Conservation (phyloP, 2,329 filamentous ascomycete species). For the Knufia fluminis region DNA sequence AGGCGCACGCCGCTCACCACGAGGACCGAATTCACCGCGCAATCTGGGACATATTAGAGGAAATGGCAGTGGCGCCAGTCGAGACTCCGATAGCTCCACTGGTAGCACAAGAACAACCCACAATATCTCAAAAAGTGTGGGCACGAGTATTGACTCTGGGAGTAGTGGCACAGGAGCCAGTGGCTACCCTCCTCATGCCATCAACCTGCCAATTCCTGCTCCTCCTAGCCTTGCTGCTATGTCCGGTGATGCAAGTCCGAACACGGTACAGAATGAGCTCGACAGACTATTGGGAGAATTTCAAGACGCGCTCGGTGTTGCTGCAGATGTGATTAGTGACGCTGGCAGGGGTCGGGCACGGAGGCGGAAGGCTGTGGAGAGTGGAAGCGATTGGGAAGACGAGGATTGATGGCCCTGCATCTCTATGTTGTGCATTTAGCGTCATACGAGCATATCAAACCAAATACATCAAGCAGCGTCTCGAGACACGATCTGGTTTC, state of each 20-base stretch:
- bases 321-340: constrained; percentile 27
- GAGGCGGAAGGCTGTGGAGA: constrained; percentile 5
- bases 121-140: constrained; percentile 9
- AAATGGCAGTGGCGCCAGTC: constrained; percentile 6
- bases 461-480: too few relatives aligned
- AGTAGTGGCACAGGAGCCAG: background rate
- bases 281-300: constrained; percentile 34
- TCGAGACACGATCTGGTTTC: too few relatives aligned
- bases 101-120: constrained; percentile 4
- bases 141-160: constrained; percentile 4
- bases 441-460: too few relatives aligned
- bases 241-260: constrained; percentile 30
- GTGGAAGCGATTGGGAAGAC: constrained; percentile 11
- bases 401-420: constrained; percentile 1
- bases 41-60: constrained; percentile 8
- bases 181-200: constrained; percentile 11
- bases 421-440: background rate
- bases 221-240: constrained; percentile 33
- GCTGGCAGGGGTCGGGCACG: constrained; percentile 13
- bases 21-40: constrained; percentile 2
- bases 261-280: constrained; percentile 31
- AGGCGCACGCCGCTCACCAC: constrained; percentile 5
- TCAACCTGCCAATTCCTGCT: constrained; percentile 31
- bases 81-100: constrained; percentile 7
- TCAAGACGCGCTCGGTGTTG: constrained; percentile 30